Evolutionary conservation across 164 flowering plant genomes (phyloP).

Genomic region (Kingdonia uniflora): DNA sequence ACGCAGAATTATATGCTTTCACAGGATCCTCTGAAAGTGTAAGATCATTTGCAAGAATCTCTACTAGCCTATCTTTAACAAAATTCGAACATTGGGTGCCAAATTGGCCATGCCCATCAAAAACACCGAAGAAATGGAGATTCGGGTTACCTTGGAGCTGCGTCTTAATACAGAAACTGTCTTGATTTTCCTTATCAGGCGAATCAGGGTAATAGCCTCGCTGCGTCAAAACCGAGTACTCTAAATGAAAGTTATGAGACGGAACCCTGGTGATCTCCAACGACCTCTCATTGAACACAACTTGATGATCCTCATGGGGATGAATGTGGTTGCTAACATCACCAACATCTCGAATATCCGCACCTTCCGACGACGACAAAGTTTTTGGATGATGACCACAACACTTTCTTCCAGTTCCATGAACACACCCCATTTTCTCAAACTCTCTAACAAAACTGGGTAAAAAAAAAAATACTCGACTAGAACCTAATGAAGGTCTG

Average conservation of each 20-base stretch:
- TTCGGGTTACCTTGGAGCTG: conserved; percentile 72
- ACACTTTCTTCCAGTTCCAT: conserved; percentile 72
- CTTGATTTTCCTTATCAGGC: conserved; percentile 86
- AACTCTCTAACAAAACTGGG: too few relatives aligned
- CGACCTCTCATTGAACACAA: conserved; percentile 32
- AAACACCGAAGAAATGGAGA: conserved; percentile 94
- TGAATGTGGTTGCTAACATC: conserved; percentile 5
- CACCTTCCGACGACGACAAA: conserved; percentile 32
- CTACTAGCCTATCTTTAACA: conserved; percentile 61
- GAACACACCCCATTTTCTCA: conserved; percentile 66
- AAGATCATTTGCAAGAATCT: conserved; percentile 43
- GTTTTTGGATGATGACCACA: conserved; percentile 31
- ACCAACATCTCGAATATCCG: conserved; percentile 12
- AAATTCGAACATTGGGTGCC: conserved; percentile 79
- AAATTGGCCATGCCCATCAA: conserved; percentile 91
- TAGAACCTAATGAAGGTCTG: too few relatives aligned
- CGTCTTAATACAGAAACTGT: conserved; percentile 65
- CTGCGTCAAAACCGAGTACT: conserved; percentile 61
- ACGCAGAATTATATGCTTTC: conserved; percentile 61
- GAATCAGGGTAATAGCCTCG: conserved; percentile 88
- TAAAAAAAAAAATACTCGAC: too few relatives aligned
- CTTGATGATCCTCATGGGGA: conserved; percentile 9
- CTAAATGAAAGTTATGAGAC: conserved; percentile 51
- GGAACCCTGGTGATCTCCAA: conserved; percentile 51
- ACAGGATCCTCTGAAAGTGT: conserved; percentile 60